Evolutionary conservation across 2,329 filamentous ascomycete species (phyloP).

Genomic region (Dactylellina drechsleri): DNA sequence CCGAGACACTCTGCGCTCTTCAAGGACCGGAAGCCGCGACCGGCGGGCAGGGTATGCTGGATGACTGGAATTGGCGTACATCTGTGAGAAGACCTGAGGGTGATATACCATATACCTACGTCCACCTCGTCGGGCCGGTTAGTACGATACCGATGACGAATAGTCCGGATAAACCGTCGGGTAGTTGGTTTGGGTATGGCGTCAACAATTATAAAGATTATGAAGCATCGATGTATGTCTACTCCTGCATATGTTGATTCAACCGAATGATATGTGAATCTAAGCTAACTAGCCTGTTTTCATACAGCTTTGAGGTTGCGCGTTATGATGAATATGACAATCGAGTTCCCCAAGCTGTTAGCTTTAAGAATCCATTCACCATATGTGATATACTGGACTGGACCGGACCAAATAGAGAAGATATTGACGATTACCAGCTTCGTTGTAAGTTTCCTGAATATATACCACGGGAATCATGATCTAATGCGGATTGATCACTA

Average conservation of each 20-base stretch:
- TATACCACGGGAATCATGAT: background rate
- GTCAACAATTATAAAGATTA: slow-evolving; percentile 12
- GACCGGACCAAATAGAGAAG: slow-evolving; percentile 27
- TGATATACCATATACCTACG: slow-evolving; percentile 13
- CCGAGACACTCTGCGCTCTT: slow-evolving; percentile 11
- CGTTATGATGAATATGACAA: slow-evolving; percentile 11
- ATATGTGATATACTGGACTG: slow-evolving; percentile 38
- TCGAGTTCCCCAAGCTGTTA: slow-evolving; percentile 21
- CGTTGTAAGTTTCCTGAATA: slow-evolving; percentile 15
- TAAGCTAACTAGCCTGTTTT: too few species aligned
- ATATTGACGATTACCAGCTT: slow-evolving; percentile 36
- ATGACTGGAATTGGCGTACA: slow-evolving; percentile 25
- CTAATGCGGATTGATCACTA: background rate
- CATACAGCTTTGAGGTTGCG: slow-evolving; percentile 32
- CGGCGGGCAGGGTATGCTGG: slow-evolving; percentile 24
- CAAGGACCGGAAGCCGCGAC: background rate
- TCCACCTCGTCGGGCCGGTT: slow-evolving; percentile 30
- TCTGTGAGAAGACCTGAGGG: slow-evolving; percentile 6
- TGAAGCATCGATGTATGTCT: slow-evolving; percentile 38
- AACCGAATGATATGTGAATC: background rate
- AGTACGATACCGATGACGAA: slow-evolving; percentile 34
- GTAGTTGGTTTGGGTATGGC: slow-evolving; percentile 44
- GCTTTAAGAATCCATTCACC: slow-evolving; percentile 14
- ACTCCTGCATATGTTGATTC: background rate
- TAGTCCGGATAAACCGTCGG: slow-evolving; percentile 16